phyloP scores from a whole-genome alignment of 768 basidiomycete genomes.

The Kondoa malvinella region DNA sequence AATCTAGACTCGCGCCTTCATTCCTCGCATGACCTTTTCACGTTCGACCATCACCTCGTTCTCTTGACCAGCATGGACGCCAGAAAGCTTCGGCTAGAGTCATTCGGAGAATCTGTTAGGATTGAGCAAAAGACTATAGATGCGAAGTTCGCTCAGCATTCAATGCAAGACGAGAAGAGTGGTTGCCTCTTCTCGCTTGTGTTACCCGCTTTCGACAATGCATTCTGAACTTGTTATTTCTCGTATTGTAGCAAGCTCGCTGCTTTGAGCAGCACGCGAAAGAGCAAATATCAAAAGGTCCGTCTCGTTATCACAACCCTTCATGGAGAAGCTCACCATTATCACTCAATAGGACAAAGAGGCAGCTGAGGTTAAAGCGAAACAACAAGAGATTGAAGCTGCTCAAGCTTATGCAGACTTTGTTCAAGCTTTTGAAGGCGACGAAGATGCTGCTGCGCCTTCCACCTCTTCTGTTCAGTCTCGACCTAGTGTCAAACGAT shows the following conservation, averaged over 20 bases:
- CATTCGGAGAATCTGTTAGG: constrained; percentile 25
- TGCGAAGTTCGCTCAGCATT: not conserved
- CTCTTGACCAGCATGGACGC: not conserved
- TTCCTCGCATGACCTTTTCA: constrained; percentile 41
- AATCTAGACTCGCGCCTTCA: no score
- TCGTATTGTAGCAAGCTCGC: not conserved
- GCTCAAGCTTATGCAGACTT: constrained; percentile 51
- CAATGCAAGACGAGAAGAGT: not conserved
- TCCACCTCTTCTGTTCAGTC: constrained; percentile 30
- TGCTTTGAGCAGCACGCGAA: not conserved
- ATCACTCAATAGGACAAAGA: constrained; percentile 46
- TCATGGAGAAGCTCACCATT: constrained; percentile 19
- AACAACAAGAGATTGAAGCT: constrained; percentile 22
- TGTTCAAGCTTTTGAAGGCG: constrained; percentile 64
- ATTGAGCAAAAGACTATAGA: not conserved
- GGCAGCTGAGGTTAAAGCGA: constrained; percentile 44
- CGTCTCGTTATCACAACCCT: constrained; percentile 8
- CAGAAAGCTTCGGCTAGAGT: constrained; percentile 27
- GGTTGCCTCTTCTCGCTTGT: no score
- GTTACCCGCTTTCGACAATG: no score
- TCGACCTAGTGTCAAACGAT: not conserved
- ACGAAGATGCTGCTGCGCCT: constrained; percentile 41
- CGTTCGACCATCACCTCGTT: not conserved
- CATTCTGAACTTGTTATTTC: no score
- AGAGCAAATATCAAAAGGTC: not conserved